Evolutionary conservation across 257 asterid species (phyloP).

Genomic region (Thymus mandschuricus): DNA sequence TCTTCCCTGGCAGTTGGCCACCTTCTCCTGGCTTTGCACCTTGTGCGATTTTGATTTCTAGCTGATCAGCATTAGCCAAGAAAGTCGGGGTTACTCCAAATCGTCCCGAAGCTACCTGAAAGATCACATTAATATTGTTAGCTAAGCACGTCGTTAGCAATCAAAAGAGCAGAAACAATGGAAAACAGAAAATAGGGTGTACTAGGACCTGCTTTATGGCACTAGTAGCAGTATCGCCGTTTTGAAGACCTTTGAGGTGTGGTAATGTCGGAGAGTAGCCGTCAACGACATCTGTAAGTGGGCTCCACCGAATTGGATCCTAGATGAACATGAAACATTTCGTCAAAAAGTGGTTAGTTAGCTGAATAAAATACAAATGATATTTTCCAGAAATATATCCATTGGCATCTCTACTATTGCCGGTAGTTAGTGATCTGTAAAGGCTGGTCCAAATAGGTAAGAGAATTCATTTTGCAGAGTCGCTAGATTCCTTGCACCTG

Average conservation of each 20-base stretch:
- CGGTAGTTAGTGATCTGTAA: background rate
- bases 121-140: constrained; percentile 20
- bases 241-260: constrained; percentile 99
- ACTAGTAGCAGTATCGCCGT: constrained; percentile 98
- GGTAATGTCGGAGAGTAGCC: constrained; percentile 98
- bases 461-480: background rate
- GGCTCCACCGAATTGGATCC: constrained; percentile 99
- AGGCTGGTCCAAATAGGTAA: background rate
- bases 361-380: background rate
- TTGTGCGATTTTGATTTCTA: constrained; percentile 96
- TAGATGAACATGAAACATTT: constrained; percentile 39
- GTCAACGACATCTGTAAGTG: constrained; percentile 93
- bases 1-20: constrained; percentile 98
- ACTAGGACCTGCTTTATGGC: constrained; percentile 91
- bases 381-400: constrained; percentile 11
- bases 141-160: background rate
- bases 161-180: constrained; percentile 11
- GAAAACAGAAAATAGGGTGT: background rate
- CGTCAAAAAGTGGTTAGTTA: constrained; percentile 18
- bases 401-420: background rate
- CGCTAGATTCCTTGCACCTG: background rate
- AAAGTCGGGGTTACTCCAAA: constrained; percentile 99
- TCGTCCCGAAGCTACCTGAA: constrained; percentile 98
- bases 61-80: constrained; percentile 94
- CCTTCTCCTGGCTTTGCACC: constrained; percentile 99